These are phyloP conservation scores for Melanogaster broomeanus DNA, from an alignment of 768 basidiomycete genomes.

Conservation along the genomic window DNA sequence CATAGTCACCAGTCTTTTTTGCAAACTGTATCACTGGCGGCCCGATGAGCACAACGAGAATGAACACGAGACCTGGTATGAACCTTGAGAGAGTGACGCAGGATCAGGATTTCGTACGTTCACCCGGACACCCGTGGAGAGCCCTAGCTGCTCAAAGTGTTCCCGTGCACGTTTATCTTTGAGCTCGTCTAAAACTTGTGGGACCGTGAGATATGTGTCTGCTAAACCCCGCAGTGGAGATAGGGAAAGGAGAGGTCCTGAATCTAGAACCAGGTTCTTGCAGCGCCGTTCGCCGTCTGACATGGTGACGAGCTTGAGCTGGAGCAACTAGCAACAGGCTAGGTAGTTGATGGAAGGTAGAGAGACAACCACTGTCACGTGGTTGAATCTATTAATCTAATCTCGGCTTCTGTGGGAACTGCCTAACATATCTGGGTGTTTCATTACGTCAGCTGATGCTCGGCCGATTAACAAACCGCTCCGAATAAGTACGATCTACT, in stretches of 20 bases:
- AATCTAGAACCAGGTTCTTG: slow-evolving; percentile 87
- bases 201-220: slow-evolving; percentile 81
- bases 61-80: slow-evolving; percentile 16
- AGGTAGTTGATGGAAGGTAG: neutral
- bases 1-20: slow-evolving; percentile 95
- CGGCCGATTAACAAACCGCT: too few relatives aligned
- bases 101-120: slow-evolving; percentile 71
- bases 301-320: slow-evolving; percentile 19
- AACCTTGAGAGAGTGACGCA: slow-evolving; percentile 65
- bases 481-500: too few relatives aligned
- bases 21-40: slow-evolving; percentile 82
- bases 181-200: slow-evolving; percentile 87
- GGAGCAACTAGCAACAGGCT: too few relatives aligned
- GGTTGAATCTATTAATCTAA: neutral
- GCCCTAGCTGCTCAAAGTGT: slow-evolving; percentile 77
- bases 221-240: slow-evolving; percentile 90
- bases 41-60: slow-evolving; percentile 13
- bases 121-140: slow-evolving; percentile 76
- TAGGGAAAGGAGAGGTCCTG: slow-evolving; percentile 87
- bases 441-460: too few relatives aligned
- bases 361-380: too few relatives aligned
- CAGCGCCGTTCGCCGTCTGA: slow-evolving; percentile 46
- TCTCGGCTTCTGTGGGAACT: slow-evolving; percentile 2
- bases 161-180: slow-evolving; percentile 86
- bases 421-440: too few relatives aligned